Conservation (phyloP, 768 basidiomycete species). For the Pulveroboletus sp. region DNA sequence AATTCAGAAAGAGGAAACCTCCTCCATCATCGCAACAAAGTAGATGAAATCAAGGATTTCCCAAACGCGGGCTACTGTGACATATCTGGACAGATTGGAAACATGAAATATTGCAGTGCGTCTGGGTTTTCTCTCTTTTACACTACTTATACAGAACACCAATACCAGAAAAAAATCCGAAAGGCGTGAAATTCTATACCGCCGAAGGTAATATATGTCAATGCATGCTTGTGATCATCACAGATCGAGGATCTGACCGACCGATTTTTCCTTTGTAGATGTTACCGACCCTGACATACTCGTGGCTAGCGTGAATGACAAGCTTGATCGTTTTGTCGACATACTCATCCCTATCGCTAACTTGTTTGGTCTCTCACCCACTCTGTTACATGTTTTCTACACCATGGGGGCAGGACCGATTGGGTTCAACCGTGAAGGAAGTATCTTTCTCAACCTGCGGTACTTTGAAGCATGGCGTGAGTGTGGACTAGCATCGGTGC, state of each 20-base stretch:
- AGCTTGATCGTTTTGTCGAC: slow-evolving; percentile 63
- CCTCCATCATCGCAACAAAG: neutral
- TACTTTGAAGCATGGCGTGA: slow-evolving; percentile 83
- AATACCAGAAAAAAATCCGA: neutral
- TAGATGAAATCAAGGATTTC: neutral
- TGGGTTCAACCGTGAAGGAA: slow-evolving; percentile 87
- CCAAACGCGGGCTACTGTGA: neutral
- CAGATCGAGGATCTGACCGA: neutral
- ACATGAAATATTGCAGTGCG: neutral
- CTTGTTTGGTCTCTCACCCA: slow-evolving; percentile 67
- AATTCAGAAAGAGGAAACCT: neutral
- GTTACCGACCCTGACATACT: slow-evolving; percentile 34
- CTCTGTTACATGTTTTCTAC: slow-evolving; percentile 79
- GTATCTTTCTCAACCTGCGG: slow-evolving; percentile 79
- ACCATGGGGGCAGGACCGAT: slow-evolving; percentile 73
- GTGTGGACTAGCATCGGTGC: slow-evolving; percentile 21
- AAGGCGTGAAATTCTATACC: neutral
- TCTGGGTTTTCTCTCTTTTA: neutral
- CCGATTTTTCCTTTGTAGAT: neutral
- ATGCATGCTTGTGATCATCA: neutral
- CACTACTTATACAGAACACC: neutral
- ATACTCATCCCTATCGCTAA: slow-evolving; percentile 60
- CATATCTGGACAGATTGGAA: neutral
- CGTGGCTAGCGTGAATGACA: slow-evolving; percentile 44
- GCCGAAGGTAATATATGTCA: neutral